Conservation (phyloP, 192 early-diverging fungal species). For the Umbelopsis ramanniana region DNA sequence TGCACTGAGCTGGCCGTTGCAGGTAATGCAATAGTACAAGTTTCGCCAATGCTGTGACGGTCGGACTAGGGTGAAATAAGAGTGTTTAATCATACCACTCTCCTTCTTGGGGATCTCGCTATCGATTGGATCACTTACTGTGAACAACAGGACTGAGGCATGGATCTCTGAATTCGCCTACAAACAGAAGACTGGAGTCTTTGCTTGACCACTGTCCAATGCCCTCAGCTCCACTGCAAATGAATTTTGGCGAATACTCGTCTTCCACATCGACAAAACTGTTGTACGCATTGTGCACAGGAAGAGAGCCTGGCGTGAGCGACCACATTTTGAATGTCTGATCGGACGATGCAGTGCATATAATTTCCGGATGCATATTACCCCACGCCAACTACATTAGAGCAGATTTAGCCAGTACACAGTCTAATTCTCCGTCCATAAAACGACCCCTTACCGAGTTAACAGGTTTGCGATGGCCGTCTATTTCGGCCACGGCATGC, state of each 20-base stretch:
- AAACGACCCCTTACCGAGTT: conserved; percentile 20
- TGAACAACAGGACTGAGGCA: conserved; percentile 26
- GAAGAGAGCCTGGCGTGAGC: conserved; percentile 13
- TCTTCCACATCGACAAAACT: neutral
- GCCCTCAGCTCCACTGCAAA: conserved; percentile 12
- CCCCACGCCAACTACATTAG: conserved; percentile 25
- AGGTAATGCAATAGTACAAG: conserved; percentile 29
- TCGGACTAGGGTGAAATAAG: neutral
- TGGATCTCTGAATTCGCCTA: conserved; percentile 9
- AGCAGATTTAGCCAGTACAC: too few species aligned
- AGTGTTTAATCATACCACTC: neutral
- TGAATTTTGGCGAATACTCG: conserved; percentile 4
- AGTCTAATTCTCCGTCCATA: too few species aligned
- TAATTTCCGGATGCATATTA: conserved; percentile 29
- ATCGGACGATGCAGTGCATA: conserved; percentile 27
- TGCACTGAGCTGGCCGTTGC: conserved; percentile 27
- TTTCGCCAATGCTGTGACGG: conserved; percentile 5
- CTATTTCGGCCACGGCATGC: conserved; percentile 32
- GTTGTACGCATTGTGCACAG: conserved; percentile 27
- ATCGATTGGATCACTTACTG: neutral
- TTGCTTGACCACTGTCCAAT: conserved; percentile 30
- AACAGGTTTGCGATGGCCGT: conserved; percentile 19
- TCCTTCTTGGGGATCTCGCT: neutral
- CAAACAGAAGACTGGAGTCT: conserved; percentile 1
- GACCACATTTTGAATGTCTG: conserved; percentile 27